Conservation (phyloP, 2,329 filamentous ascomycete species). For the Clonostachys solani region DNA sequence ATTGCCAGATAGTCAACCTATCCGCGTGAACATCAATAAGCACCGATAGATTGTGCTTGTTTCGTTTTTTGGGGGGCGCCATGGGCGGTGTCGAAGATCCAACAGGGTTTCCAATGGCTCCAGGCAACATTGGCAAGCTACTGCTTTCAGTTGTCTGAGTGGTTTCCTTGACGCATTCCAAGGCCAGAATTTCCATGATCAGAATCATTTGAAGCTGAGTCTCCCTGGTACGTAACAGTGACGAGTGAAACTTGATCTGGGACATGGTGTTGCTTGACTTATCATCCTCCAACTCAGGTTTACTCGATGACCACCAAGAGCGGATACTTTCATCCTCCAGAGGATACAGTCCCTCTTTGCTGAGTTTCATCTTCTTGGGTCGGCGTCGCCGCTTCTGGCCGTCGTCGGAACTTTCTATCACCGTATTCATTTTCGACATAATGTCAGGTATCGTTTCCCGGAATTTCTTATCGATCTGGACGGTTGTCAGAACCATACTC, state of each 20-base stretch:
- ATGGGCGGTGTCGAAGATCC: constrained; percentile 16
- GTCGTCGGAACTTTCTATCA: constrained; percentile 51
- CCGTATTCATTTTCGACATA: constrained; percentile 50
- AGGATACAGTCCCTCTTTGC: constrained; percentile 65
- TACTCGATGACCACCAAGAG: constrained; percentile 65
- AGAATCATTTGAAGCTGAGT: constrained; percentile 79
- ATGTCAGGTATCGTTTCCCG: constrained; percentile 64
- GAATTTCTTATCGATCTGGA: constrained; percentile 75
- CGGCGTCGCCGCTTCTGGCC: constrained; percentile 42
- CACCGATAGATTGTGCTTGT: constrained; percentile 58
- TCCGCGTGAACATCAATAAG: constrained; percentile 73
- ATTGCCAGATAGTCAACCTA: constrained; percentile 80
- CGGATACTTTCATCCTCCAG: constrained; percentile 60
- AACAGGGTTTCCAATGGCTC: constrained; percentile 17
- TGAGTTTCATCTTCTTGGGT: constrained; percentile 61
- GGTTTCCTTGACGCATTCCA: constrained; percentile 50
- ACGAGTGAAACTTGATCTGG: constrained; percentile 58
- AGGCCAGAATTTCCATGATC: constrained; percentile 69
- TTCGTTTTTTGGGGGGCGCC: constrained; percentile 48
- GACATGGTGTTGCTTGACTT: constrained; percentile 42
- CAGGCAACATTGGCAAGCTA: constrained; percentile 35
- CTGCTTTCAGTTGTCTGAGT: constrained; percentile 37
- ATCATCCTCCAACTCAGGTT: constrained; percentile 44
- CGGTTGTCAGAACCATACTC: constrained; percentile 60
- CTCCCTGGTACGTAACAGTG: constrained; percentile 67